These are phyloP conservation scores for Besnoitia besnoiti DNA, from an alignment of 169 alveolate species.

Conservation along the genomic window DNA sequence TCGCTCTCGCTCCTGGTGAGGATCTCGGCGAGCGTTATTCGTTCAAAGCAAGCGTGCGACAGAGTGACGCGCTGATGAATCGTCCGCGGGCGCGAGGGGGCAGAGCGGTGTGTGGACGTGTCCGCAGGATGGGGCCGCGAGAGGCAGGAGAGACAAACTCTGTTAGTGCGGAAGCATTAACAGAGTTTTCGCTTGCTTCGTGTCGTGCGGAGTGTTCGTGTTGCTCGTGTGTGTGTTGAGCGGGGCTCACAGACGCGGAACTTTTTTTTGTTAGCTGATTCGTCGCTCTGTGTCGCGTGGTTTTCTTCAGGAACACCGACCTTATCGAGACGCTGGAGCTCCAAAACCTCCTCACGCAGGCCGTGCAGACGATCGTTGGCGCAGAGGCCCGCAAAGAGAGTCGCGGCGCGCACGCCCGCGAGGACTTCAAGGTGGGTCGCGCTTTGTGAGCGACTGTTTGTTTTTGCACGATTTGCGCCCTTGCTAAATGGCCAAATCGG, in stretches of 20 bases:
- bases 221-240: too few relatives aligned
- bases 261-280: neutral
- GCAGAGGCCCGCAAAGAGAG: slow-evolving; percentile 96
- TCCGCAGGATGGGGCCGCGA: neutral
- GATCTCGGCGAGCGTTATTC: too few relatives aligned
- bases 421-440: slow-evolving; percentile 86
- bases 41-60: neutral
- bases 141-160: too few relatives aligned
- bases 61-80: neutral
- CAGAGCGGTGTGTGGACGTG: neutral
- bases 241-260: too few relatives aligned
- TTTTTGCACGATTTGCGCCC: too few relatives aligned
- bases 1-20: slow-evolving; percentile 80
- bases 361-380: slow-evolving; percentile 91
- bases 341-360: slow-evolving; percentile 91
- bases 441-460: too few relatives aligned
- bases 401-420: slow-evolving; percentile 99
- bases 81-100: neutral
- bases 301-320: slow-evolving; percentile 94
- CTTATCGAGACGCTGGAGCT: slow-evolving; percentile 94
- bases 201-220: too few relatives aligned
- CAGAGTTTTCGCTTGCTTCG: neutral
- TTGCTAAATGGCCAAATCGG: too few relatives aligned
- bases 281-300: neutral
- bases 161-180: too few relatives aligned